Evolutionary conservation across 371 early-diverging fungal species (phyloP).

Genomic region (Apophysomyces sp.): DNA sequence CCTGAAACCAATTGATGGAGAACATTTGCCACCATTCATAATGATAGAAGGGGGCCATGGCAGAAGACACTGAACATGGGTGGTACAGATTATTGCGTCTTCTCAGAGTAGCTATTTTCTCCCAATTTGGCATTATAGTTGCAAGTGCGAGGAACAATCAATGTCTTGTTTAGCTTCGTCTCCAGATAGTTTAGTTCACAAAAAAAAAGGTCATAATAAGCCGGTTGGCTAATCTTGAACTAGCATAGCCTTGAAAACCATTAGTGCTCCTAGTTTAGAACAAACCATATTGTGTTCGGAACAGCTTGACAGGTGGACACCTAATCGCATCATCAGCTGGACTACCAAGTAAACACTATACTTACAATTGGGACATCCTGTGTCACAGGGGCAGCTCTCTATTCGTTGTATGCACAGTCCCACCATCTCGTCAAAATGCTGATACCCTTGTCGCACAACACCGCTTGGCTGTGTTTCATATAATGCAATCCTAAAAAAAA

Average conservation of each 20-base stretch:
- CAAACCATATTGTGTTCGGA: slow-evolving; percentile 43
- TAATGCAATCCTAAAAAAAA: slow-evolving; percentile 23
- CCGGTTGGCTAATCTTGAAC: too few species aligned
- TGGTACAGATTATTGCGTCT: too few species aligned
- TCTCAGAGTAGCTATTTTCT: too few species aligned
- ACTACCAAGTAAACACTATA: background rate
- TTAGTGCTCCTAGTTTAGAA: slow-evolving; percentile 39
- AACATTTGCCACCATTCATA: too few species aligned
- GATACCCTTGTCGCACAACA: slow-evolving; percentile 30
- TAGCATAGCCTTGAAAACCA: slow-evolving; percentile 21
- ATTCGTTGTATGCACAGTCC: slow-evolving; percentile 25
- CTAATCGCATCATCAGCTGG: slow-evolving; percentile 13
- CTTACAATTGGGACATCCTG: slow-evolving; percentile 47
- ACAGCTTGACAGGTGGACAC: slow-evolving; percentile 36
- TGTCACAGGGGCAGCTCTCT: slow-evolving; percentile 32
- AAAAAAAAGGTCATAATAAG: too few species aligned
- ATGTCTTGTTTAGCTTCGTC: too few species aligned
- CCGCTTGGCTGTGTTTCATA: slow-evolving; percentile 47
- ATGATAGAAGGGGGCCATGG: too few species aligned
- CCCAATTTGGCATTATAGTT: too few species aligned
- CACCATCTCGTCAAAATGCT: slow-evolving; percentile 31
- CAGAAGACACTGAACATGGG: too few species aligned
- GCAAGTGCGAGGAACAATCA: too few species aligned
- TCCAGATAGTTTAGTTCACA: too few species aligned
- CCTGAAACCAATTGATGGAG: too few species aligned